Evolutionary conservation across 495 filamentous ascomycete genomes (phyloP), one percentile per base, ranked within the genome.

Genomic region (Viridothelium virens): DNA sequence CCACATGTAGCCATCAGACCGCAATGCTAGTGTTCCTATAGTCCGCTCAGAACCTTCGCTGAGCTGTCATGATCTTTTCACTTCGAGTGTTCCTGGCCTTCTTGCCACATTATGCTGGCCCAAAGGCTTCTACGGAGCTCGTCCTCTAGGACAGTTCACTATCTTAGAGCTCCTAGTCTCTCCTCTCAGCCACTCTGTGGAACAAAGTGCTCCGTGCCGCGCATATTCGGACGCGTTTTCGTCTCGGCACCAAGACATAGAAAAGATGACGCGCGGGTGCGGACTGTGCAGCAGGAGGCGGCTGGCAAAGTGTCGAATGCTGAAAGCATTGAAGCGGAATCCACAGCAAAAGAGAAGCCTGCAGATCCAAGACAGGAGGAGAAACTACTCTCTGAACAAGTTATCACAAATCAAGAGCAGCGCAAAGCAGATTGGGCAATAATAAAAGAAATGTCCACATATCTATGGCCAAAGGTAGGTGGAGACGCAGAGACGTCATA

Each of bases 341-440:
- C 56, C n/a, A 44, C 69, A 2, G 59, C 72, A 65, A 67, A 63
- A 38, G 67, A 70, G 59, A 78, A 77, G 70, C 61, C 70, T 36
- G 69, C 73, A 62, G 65, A 66, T 44, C 67, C 68, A 64, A 18
- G 25, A 18, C 66, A 63, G 41, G 66, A 75, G 39, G 74, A 73
- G n/a, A 80, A 79, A 67, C 73, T 89, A 47, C 79, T 88, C 44
- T 78, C 78, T 37, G 85, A 87, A 73, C 72, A 82, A 62, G 78
- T 76, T 3, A 72, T 83, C 38, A 80, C 83, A 2, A 89, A 83
- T 10, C 89, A 91, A 70, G 92, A 96, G 75, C 94, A 97, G 78
- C 84, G 94, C 59, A 95, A 91, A 77, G 95, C 92, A 5, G 94
- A 98, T 69, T 97, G 95, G 94, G 91, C 91, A 6, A 98, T 98